Base-by-base conservation (phyloP, 1,284 basidiomycete species). In the Xerocomus minutiporus region DNA sequence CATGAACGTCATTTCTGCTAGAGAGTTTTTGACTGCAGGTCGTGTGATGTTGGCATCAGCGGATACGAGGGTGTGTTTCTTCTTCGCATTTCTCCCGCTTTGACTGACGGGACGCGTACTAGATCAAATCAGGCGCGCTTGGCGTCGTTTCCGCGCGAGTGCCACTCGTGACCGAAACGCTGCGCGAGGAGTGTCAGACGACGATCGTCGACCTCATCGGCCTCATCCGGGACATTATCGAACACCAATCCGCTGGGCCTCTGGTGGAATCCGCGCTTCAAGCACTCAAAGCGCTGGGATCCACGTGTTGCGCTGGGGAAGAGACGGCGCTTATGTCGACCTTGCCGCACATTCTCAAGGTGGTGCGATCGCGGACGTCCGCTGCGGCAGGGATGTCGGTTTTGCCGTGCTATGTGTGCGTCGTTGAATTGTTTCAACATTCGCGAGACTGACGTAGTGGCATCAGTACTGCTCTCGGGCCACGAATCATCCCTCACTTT, bases 401-500 rank as follows among this genome's bases (percentile, higher is more conserved):
- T 15, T 66, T 94, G 40, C 70, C 79, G 7, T 76, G 83, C 20
- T 73, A 92, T 47, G 75, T 81, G 84, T 88, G 78, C 75, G 41
- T 46, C 25, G 0, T 40, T 15, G 6, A 11, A 15, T 35, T 12
- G 2, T 38, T 43, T 8, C 34, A 26, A 50, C 32, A 15, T 34
- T 3, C 15, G 17, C 25, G 35, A 34, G n/a, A 36, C 57, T 59
- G 40, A 65, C 9, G n/a, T n/a, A 36, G 29, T 41, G 15, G 28
- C 36, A 36, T 58, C 43, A 92, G 91, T 23, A 69, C 76, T 17
- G 85, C 84, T 8, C 26, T 31, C n/a, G 91, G 90, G 0, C 91
- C 93, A 20, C 84, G 93, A 0, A 76, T 91, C 46, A 91, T 97
- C 48, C 91, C 93, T 6, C 80, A 83, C 71, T 86, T 94, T 68